phyloP scores from a whole-genome alignment of 106 monocot genomes.

The Allium sativum region DNA sequence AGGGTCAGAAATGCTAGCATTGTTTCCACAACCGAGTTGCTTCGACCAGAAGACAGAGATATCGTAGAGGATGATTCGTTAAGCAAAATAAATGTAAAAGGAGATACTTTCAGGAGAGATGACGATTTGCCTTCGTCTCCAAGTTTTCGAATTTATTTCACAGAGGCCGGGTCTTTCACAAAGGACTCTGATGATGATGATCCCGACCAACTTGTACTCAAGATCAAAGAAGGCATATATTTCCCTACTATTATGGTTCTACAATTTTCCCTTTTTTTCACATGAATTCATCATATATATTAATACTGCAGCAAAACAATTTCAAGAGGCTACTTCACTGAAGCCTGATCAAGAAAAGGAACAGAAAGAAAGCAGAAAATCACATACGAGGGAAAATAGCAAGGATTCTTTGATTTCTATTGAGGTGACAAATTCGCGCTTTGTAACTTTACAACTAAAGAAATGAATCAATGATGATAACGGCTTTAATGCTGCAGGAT shows the following conservation, averaged over 20 bases:
- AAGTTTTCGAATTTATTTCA: conserved; percentile 1
- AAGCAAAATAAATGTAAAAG: neutral
- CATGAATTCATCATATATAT: neutral
- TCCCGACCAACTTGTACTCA: neutral
- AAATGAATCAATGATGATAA: neutral
- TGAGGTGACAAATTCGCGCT: neutral
- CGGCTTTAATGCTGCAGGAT: neutral
- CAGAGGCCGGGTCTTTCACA: neutral
- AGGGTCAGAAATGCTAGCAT: conserved; percentile 1
- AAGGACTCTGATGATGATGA: neutral
- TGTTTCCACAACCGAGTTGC: neutral
- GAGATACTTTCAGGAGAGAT: neutral
- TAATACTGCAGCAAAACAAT: no score
- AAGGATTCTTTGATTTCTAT: conserved; percentile 1
- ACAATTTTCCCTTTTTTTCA: neutral
- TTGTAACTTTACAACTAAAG: neutral
- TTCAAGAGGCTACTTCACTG: neutral
- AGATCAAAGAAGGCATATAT: neutral
- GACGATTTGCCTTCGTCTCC: neutral
- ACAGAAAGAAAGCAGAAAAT: neutral
- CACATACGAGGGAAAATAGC: neutral
- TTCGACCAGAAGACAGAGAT: neutral
- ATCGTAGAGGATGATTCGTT: neutral
- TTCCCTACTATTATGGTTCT: neutral
- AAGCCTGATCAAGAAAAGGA: neutral